Evolutionary conservation across 441 rosid genomes (phyloP).

Genomic region (Populus hybrid): DNA sequence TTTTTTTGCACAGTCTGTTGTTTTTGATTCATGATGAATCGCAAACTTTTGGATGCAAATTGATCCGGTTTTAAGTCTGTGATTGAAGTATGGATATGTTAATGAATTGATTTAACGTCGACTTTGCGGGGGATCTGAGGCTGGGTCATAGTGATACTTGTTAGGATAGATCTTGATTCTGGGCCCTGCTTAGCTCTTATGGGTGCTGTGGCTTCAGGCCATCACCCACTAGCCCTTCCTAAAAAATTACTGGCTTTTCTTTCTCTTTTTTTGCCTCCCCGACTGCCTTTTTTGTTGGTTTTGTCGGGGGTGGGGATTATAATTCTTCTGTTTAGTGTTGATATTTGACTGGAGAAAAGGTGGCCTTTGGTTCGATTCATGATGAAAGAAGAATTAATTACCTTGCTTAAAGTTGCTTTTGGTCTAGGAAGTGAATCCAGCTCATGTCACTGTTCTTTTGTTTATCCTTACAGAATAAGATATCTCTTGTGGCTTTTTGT

Average conservation of each 20-base stretch:
- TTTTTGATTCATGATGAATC: neutral
- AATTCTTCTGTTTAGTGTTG: neutral
- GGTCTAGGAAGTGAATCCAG: neutral
- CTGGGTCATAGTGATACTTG: neutral
- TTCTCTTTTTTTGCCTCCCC: neutral
- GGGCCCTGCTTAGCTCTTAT: no score
- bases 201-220: no score
- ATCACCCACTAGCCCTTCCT: no score
- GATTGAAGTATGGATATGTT: neutral
- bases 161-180: neutral
- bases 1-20: neutral
- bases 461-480: neutral
- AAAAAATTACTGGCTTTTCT: no score
- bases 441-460: neutral
- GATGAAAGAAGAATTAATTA: neutral
- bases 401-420: neutral
- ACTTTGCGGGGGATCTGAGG: neutral
- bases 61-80: neutral
- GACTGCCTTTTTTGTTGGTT: neutral
- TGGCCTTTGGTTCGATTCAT: neutral
- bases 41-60: neutral
- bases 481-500: neutral
- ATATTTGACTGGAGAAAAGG: neutral
- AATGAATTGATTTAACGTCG: neutral
- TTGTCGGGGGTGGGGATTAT: neutral